Evolutionary conservation across 371 early-diverging fungal species (phyloP).

Genomic region (Rhizopus sp.): DNA sequence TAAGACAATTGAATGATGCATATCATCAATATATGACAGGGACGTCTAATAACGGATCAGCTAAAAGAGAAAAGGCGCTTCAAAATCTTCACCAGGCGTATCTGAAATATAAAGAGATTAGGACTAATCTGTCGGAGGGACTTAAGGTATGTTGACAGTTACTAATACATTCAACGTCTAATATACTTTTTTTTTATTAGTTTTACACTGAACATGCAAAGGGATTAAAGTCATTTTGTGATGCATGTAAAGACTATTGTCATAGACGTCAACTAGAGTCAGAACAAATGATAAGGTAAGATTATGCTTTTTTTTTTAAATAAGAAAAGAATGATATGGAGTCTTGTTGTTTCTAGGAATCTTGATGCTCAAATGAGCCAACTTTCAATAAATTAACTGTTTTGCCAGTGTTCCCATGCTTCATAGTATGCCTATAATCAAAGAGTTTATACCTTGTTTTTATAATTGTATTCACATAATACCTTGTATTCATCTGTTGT

Average conservation of each 20-base stretch:
- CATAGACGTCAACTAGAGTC: conserved; percentile 69
- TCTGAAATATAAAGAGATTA: conserved; percentile 66
- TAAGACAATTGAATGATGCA: conserved; percentile 60
- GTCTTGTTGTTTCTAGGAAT: not conserved
- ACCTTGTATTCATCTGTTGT: conserved; percentile 63
- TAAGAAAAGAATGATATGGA: no score
- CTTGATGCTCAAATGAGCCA: not conserved
- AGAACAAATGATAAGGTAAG: conserved; percentile 26
- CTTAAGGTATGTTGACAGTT: conserved; percentile 37
- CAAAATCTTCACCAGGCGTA: conserved; percentile 71
- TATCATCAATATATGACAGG: conserved; percentile 66
- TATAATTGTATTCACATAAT: conserved; percentile 1
- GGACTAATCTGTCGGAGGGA: conserved; percentile 70
- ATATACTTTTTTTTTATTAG: conserved; percentile 27
- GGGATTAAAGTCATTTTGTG: conserved; percentile 56
- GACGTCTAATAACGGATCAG: conserved; percentile 41
- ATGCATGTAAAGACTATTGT: conserved; percentile 68
- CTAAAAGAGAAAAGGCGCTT: conserved; percentile 67
- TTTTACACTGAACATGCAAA: conserved; percentile 73
- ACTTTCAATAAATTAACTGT: conserved; percentile 4
- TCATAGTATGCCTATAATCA: conserved; percentile 47
- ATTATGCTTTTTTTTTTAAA: not conserved
- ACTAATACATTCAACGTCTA: not conserved
- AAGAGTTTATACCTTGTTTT: not conserved
- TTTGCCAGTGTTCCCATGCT: conserved; percentile 54